Evolutionary conservation across 805 yeast genomes (phyloP).

Genomic region (Monosporozyma unispora): DNA sequence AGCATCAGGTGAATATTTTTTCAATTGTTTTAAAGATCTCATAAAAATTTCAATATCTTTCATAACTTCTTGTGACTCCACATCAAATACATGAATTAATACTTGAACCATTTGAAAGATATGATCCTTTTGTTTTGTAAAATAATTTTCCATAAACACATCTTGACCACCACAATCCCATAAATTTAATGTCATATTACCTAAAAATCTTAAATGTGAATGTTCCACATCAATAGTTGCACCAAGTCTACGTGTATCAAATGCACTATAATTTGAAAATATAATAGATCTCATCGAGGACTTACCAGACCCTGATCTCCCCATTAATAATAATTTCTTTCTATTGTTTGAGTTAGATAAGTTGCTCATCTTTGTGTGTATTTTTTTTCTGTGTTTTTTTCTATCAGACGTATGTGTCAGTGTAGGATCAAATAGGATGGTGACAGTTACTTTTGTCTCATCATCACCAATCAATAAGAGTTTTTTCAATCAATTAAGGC

Average conservation of each 20-base stretch:
- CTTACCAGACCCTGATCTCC: slow-evolving; percentile 95
- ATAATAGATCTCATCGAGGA: slow-evolving; percentile 96
- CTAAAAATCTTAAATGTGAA: slow-evolving; percentile 83
- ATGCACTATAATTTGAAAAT: slow-evolving; percentile 91
- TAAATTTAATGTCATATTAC: slow-evolving; percentile 87
- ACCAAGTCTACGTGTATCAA: slow-evolving; percentile 89
- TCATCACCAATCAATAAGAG: no score
- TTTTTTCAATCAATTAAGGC: no score
- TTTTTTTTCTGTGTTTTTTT: no score
- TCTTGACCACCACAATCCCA: slow-evolving; percentile 99
- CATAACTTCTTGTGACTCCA: slow-evolving; percentile 81
- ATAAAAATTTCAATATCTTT: slow-evolving; percentile 90
- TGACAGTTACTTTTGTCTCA: no score
- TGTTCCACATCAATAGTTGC: slow-evolving; percentile 99
- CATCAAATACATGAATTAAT: slow-evolving; percentile 91
- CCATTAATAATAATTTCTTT: slow-evolving; percentile 62
- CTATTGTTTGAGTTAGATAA: slow-evolving; percentile 31
- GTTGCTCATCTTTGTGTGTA: neutral
- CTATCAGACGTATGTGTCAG: neutral
- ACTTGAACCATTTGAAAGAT: slow-evolving; percentile 95
- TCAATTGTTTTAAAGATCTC: slow-evolving; percentile 70
- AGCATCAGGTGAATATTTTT: slow-evolving; percentile 80
- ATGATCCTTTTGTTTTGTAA: slow-evolving; percentile 80
- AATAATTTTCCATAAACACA: slow-evolving; percentile 89
- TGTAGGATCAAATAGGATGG: neutral